Percentiles rank a stretch among this genome's conserved stretches.
phyloP scores from a whole-genome alignment of 2,329 filamentous ascomycete genomes.

The Aureobasidium pullulans region DNA sequence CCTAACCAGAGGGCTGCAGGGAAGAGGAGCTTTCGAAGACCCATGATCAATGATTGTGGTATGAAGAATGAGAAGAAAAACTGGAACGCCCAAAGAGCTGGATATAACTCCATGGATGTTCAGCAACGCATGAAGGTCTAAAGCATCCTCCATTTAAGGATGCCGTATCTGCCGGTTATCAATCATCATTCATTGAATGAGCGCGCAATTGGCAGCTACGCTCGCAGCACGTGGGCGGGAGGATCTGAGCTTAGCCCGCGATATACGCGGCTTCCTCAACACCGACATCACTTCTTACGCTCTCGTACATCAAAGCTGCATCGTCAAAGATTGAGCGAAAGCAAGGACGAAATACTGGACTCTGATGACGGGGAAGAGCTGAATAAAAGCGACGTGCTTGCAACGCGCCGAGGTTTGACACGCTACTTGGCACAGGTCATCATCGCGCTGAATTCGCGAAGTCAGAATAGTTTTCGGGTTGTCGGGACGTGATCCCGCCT shows the following conservation, averaged over 20 bases:
- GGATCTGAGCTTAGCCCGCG: background rate
- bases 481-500: background rate
- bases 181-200: background rate
- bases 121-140: background rate
- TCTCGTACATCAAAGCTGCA: background rate
- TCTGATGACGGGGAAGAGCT: background rate
- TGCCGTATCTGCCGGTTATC: background rate
- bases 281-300: background rate
- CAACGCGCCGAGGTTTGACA: background rate
- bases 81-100: background rate
- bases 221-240: constrained; percentile 1
- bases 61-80: background rate
- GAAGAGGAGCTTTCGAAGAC: background rate
- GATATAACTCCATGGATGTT: background rate
- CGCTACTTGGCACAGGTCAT: background rate
- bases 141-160: background rate
- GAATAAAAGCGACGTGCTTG: background rate
- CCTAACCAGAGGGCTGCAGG: background rate
- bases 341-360: background rate
- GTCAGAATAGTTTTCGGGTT: background rate
- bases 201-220: constrained; percentile 1
- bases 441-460: background rate
- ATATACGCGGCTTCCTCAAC: background rate
- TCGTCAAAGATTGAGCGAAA: background rate
- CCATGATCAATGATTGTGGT: constrained; percentile 5